Conservation (phyloP, 768 basidiomycete species). For the Auricularia sp. region DNA sequence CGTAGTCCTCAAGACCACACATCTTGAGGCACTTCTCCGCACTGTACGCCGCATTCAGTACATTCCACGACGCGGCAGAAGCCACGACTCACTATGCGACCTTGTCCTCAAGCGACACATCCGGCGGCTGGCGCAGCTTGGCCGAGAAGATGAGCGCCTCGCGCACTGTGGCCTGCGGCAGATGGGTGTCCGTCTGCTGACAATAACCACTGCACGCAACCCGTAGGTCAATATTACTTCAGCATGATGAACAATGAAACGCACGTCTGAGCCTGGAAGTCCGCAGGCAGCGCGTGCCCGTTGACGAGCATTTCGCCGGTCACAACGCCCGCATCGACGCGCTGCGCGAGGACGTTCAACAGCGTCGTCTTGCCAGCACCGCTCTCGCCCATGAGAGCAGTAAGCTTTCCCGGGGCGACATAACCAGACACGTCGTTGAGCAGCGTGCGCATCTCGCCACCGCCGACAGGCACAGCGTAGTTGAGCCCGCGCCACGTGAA, state of each 20-base stretch:
- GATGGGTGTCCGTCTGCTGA: constrained; percentile 79
- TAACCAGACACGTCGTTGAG: constrained; percentile 70
- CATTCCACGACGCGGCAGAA: too few relatives aligned
- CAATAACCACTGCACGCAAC: constrained; percentile 55
- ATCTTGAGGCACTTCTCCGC: constrained; percentile 52
- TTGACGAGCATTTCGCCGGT: constrained; percentile 46
- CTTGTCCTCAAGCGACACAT: constrained; percentile 61
- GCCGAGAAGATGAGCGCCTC: constrained; percentile 78
- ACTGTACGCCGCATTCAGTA: background rate
- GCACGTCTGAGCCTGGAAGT: constrained; percentile 45
- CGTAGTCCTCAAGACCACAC: constrained; percentile 72
- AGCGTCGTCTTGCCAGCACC: constrained; percentile 64
- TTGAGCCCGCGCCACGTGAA: constrained; percentile 74
- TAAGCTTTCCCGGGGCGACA: constrained; percentile 73
- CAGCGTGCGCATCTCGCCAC: constrained; percentile 34
- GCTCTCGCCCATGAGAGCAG: constrained; percentile 64
- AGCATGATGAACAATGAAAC: constrained; percentile 10
- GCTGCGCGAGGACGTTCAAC: constrained; percentile 50
- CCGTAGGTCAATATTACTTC: constrained; percentile 8
- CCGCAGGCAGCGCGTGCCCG: constrained; percentile 47
- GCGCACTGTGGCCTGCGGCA: constrained; percentile 63
- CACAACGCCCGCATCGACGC: constrained; percentile 23
- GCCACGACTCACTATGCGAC: constrained; percentile 54
- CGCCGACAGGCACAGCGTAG: constrained; percentile 51
- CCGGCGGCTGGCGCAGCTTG: constrained; percentile 60